phyloP scores from a whole-genome alignment of 768 basidiomycete species.

The Rhizopogon rudus region DNA sequence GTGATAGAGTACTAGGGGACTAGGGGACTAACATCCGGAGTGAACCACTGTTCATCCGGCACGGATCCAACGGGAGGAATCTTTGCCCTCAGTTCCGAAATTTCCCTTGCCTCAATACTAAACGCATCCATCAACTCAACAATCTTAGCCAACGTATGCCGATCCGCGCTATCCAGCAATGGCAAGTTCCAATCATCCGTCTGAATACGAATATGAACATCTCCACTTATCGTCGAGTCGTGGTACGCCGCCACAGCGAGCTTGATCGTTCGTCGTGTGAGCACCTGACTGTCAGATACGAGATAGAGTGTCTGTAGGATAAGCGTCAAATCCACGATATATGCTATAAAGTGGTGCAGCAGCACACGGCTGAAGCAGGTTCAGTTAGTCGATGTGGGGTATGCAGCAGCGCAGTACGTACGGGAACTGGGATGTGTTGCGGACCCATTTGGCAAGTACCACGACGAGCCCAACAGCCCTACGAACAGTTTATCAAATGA shows the following conservation, averaged over 20 bases:
- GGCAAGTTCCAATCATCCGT: too few species aligned
- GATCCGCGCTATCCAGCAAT: too few species aligned
- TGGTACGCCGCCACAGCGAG: not conserved
- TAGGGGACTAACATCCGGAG: too few species aligned
- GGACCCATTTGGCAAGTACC: too few species aligned
- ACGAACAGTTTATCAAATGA: not conserved
- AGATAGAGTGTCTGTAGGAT: slow-evolving; percentile 17
- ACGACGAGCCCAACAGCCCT: not conserved
- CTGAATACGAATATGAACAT: not conserved
- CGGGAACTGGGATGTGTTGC: too few species aligned
- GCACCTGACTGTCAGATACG: not conserved
- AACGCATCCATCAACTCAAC: too few species aligned
- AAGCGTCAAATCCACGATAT: slow-evolving; percentile 20
- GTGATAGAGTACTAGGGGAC: too few species aligned
- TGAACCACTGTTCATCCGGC: too few species aligned
- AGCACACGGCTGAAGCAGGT: not conserved
- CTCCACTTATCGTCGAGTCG: not conserved
- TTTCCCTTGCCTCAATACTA: too few species aligned
- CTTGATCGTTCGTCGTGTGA: not conserved
- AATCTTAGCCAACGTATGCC: too few species aligned
- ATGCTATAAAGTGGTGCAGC: slow-evolving; percentile 16
- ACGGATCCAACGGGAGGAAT: too few species aligned
- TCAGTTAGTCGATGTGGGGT: not conserved
- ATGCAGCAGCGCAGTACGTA: not conserved
- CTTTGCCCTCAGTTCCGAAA: too few species aligned